These are phyloP conservation scores for Nemania diffusa DNA, from an alignment of 2,329 filamentous ascomycete species.

Conservation along the genomic window DNA sequence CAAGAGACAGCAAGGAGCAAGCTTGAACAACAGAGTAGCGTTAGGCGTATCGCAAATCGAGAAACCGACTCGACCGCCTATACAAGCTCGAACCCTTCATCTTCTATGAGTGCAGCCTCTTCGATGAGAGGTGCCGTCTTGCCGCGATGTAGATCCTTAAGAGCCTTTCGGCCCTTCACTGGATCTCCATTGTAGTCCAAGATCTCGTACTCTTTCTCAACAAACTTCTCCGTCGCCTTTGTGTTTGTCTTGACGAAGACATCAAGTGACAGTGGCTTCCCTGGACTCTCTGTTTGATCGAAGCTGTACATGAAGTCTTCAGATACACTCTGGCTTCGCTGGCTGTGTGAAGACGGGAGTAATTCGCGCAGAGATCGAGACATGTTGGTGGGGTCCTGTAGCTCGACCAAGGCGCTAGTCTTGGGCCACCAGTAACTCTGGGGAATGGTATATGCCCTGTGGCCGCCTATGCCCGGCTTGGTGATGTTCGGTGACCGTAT, in stretches of 20 bases:
- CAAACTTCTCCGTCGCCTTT: slow-evolving; percentile 57
- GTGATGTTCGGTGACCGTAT: slow-evolving; percentile 49
- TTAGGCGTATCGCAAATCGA: slow-evolving; percentile 20
- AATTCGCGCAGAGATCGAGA: slow-evolving; percentile 52
- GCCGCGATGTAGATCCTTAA: slow-evolving; percentile 53
- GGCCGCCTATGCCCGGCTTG: slow-evolving; percentile 46
- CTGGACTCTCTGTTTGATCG: slow-evolving; percentile 54
- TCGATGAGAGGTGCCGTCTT: slow-evolving; percentile 41
- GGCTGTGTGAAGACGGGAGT: slow-evolving; percentile 42
- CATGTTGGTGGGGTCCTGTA: slow-evolving; percentile 49
- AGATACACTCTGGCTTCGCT: slow-evolving; percentile 42
- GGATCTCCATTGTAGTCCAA: slow-evolving; percentile 58
- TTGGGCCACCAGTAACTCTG: slow-evolving; percentile 49
- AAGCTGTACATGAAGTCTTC: slow-evolving; percentile 58
- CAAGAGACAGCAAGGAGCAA: slow-evolving; percentile 8
- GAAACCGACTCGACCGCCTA: slow-evolving; percentile 32
- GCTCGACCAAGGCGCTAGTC: slow-evolving; percentile 50
- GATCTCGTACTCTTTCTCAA: slow-evolving; percentile 61
- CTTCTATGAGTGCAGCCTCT: slow-evolving; percentile 49
- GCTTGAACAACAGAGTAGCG: slow-evolving; percentile 18
- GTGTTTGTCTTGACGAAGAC: slow-evolving; percentile 52
- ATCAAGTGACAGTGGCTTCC: slow-evolving; percentile 54
- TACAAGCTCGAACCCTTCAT: slow-evolving; percentile 57
- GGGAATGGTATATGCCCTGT: slow-evolving; percentile 41
- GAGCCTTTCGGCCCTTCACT: slow-evolving; percentile 57